A percentile compares a stretch with the other conserved stretches of the same genome.
These are phyloP conservation scores for Thielaviopsis populi DNA, from an alignment of 2,329 filamentous ascomycete genomes.

Conservation along the genomic window DNA sequence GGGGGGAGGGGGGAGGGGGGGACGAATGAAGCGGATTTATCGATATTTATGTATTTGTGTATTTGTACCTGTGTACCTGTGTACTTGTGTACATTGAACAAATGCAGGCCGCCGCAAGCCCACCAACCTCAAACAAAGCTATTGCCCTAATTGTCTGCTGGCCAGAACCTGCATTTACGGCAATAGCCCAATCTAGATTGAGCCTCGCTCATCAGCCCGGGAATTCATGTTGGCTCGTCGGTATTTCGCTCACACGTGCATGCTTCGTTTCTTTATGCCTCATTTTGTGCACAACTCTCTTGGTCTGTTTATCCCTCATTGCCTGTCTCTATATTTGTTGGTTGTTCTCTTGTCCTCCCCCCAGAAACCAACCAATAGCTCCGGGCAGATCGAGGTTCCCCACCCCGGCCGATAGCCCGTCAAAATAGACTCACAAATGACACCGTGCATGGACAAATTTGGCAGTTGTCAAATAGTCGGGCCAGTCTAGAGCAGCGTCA, in stretches of 20 bases:
- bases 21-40: not conserved
- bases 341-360: not conserved
- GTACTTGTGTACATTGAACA: too few relatives aligned
- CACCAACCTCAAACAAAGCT: not conserved
- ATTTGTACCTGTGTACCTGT: too few relatives aligned
- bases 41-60: not conserved
- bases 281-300: not conserved
- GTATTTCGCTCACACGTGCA: not conserved
- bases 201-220: not conserved
- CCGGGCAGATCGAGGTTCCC: not conserved
- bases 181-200: not conserved
- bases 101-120: not conserved
- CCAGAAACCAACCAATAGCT: not conserved
- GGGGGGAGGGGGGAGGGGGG: too few relatives aligned
- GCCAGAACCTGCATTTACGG: not conserved
- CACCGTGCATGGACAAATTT: not conserved
- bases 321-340: not conserved
- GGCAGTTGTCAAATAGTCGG: not conserved
- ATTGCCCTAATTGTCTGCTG: not conserved
- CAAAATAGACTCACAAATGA: constrained; percentile 1
- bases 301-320: not conserved
- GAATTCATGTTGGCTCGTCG: not conserved
- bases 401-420: not conserved
- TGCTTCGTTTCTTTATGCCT: not conserved
- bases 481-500: not conserved